These are phyloP conservation scores for Colletotrichum viniferum DNA, from an alignment of 2,329 filamentous ascomycete genomes.

Conservation along the genomic window DNA sequence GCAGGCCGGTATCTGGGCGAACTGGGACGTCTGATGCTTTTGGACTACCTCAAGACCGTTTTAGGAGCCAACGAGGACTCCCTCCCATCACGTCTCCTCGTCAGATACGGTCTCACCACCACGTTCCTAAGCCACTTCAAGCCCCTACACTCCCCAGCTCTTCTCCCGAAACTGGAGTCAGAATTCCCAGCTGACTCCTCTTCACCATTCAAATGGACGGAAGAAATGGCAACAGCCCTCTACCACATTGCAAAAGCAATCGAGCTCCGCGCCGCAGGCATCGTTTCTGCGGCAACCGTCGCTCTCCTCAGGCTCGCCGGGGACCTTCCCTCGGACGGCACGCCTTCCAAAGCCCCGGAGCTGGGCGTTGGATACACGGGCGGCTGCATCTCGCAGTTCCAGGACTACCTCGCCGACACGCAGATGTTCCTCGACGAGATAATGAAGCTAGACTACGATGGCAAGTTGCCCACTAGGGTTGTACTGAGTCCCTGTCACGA, in stretches of 20 bases:
- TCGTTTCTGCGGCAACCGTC: slow-evolving; percentile 75
- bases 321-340: slow-evolving; percentile 55
- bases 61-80: slow-evolving; percentile 42
- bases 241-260: slow-evolving; percentile 73
- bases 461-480: slow-evolving; percentile 42
- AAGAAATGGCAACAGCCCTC: slow-evolving; percentile 61
- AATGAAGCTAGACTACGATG: slow-evolving; percentile 42
- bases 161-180: slow-evolving; percentile 50
- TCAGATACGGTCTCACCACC: slow-evolving; percentile 70
- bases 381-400: slow-evolving; percentile 80
- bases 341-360: slow-evolving; percentile 42
- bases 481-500: slow-evolving; percentile 62
- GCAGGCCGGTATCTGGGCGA: slow-evolving; percentile 80
- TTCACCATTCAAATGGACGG: slow-evolving; percentile 65
- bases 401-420: slow-evolving; percentile 73
- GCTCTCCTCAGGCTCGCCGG: slow-evolving; percentile 72
- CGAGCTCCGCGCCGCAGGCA: slow-evolving; percentile 72
- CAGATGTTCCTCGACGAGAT: slow-evolving; percentile 69
- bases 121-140: slow-evolving; percentile 73
- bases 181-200: slow-evolving; percentile 55
- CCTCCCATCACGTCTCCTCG: slow-evolving; percentile 60
- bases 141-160: slow-evolving; percentile 34
- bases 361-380: slow-evolving; percentile 81
- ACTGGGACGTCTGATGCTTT: slow-evolving; percentile 71
- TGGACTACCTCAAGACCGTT: slow-evolving; percentile 63